phyloP scores from a whole-genome alignment of 73 alveolate species.

The Durusdinium trenchii region DNA sequence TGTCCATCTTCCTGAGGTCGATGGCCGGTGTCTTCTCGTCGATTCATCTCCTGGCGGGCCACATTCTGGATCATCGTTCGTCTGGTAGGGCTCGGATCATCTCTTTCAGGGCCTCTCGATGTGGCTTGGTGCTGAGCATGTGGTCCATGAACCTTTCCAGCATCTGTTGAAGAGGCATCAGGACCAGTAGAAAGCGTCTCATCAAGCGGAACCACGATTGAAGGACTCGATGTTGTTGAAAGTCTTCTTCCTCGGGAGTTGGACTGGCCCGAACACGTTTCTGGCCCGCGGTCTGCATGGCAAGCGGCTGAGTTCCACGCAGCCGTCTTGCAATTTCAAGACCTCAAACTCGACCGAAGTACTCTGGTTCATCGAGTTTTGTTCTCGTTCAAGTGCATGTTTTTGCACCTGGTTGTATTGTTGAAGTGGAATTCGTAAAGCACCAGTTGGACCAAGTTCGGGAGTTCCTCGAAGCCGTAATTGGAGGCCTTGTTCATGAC shows the following conservation, averaged over 20 bases:
- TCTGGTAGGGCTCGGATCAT: too few species aligned
- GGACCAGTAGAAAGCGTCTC: too few species aligned
- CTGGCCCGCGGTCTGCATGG: not conserved
- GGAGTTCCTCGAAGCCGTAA: not conserved
- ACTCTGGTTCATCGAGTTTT: not conserved
- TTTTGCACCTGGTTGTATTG: not conserved
- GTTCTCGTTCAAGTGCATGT: not conserved
- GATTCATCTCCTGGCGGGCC: not conserved
- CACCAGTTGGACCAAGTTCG: not conserved
- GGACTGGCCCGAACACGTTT: not conserved
- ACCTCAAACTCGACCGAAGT: not conserved
- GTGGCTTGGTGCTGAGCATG: too few species aligned
- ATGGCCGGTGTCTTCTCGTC: not conserved
- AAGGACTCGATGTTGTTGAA: not conserved
- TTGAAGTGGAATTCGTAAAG: not conserved
- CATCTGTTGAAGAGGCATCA: too few species aligned
- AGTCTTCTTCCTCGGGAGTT: not conserved
- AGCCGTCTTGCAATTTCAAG: not conserved
- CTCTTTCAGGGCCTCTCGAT: too few species aligned
- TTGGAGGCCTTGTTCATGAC: not conserved
- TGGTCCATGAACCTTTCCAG: too few species aligned
- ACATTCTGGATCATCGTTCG: too few species aligned
- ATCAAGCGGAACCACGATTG: not conserved
- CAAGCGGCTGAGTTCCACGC: not conserved
- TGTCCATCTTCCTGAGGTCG: not conserved